Conservation (phyloP, 2,329 filamentous ascomycete species). For the Paracorniculantispora psalliotae region DNA sequence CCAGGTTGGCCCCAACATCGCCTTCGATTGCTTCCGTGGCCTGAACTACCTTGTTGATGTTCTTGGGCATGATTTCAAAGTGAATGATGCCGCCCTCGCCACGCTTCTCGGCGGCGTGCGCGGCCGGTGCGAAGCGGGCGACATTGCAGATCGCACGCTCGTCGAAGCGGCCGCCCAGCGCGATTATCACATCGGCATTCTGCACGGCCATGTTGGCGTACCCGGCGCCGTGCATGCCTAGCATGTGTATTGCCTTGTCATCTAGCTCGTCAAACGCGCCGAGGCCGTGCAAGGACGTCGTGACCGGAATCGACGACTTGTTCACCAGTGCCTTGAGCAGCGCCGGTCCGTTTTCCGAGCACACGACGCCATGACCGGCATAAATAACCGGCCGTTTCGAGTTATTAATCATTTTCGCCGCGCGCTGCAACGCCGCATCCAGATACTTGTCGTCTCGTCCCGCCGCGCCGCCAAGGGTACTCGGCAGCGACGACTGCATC, state of each 20-base stretch:
- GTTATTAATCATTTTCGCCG: slow-evolving; percentile 76
- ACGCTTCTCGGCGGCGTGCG: slow-evolving; percentile 76
- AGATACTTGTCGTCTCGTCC: slow-evolving; percentile 56
- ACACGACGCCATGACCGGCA: slow-evolving; percentile 84
- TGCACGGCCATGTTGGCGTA: slow-evolving; percentile 99
- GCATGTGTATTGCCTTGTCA: slow-evolving; percentile 93
- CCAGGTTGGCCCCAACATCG: slow-evolving; percentile 77
- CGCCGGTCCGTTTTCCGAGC: slow-evolving; percentile 70
- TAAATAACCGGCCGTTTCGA: slow-evolving; percentile 95
- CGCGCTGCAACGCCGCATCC: slow-evolving; percentile 65
- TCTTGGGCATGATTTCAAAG: slow-evolving; percentile 99
- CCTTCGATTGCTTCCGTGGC: slow-evolving; percentile 94
- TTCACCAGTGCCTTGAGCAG: slow-evolving; percentile 83
- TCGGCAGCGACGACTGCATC: slow-evolving; percentile 26
- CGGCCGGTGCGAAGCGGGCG: slow-evolving; percentile 81
- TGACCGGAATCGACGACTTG: slow-evolving; percentile 88
- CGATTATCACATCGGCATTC: slow-evolving; percentile 92
- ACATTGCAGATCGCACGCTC: slow-evolving; percentile 86
- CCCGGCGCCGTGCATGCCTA: slow-evolving; percentile 95
- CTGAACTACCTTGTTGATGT: slow-evolving; percentile 99
- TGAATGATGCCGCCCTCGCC: slow-evolving; percentile 79
- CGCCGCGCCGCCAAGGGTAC: too few species aligned
- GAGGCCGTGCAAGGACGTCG: slow-evolving; percentile 89
- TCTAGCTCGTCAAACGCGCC: slow-evolving; percentile 91
- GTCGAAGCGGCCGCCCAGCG: slow-evolving; percentile 89